Conservation (phyloP, 495 filamentous ascomycete genomes). For the Penicillium daleae region DNA sequence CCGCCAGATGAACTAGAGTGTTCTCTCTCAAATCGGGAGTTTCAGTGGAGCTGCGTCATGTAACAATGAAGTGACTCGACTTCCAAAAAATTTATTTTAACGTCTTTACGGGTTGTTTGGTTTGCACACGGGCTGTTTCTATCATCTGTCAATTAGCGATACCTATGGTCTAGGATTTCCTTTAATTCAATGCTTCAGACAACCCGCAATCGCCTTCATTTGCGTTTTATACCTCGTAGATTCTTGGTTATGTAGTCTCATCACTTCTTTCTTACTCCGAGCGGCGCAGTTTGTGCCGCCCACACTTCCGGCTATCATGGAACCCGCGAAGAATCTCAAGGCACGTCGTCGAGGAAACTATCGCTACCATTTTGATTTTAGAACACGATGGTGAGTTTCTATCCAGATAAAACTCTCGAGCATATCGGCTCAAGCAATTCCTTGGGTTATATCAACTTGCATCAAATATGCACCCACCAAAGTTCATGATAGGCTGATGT, state of each 20-base stretch:
- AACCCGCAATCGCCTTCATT: conserved; percentile 36
- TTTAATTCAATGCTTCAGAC: conserved; percentile 46
- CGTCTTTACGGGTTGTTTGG: conserved; percentile 42
- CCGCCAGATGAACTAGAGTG: conserved; percentile 93
- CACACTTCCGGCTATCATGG: background rate
- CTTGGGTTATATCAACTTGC: too few species aligned
- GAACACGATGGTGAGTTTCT: background rate
- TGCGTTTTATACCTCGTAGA: background rate
- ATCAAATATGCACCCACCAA: too few species aligned
- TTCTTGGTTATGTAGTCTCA: background rate
- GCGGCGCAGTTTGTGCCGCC: background rate
- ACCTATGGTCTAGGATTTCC: conserved; percentile 46
- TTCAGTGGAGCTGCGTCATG: conserved; percentile 9
- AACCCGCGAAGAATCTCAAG: background rate
- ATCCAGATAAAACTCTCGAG: background rate
- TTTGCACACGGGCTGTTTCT: conserved; percentile 32
- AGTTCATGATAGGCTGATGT: too few species aligned
- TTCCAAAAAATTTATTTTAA: conserved; percentile 25
- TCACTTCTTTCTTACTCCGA: background rate
- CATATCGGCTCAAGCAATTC: too few species aligned
- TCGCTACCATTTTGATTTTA: background rate
- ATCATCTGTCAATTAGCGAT: conserved; percentile 44
- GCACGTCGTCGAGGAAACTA: background rate
- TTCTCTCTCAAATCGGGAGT: conserved; percentile 16
- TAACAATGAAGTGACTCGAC: conserved; percentile 16